phyloP scores from a whole-genome alignment of 148 eudicot species.

The Linanthus parryae region DNA sequence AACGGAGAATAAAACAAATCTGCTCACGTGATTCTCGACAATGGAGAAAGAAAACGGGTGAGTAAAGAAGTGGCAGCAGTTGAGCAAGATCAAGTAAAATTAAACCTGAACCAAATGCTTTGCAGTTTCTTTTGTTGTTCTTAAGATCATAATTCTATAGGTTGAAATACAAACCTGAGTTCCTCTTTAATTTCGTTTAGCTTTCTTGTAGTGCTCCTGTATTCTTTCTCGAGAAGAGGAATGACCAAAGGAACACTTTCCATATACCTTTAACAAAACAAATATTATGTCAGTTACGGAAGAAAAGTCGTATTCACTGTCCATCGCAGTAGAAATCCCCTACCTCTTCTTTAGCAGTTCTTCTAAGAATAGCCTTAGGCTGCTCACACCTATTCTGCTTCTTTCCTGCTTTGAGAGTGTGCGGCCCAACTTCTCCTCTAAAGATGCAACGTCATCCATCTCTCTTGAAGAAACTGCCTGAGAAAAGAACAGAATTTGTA shows the following conservation, averaged over 20 bases:
- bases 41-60: too few relatives aligned
- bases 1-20: too few relatives aligned
- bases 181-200: constrained; percentile 78
- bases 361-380: constrained; percentile 83
- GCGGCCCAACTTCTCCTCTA: constrained; percentile 92
- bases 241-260: constrained; percentile 87
- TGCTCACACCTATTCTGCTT: constrained; percentile 93
- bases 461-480: constrained; percentile 81
- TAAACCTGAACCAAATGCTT: too few relatives aligned
- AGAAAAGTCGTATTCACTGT: neutral
- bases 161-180: constrained; percentile 52
- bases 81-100: too few relatives aligned
- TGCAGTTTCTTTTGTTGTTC: too few relatives aligned
- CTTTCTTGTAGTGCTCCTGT: constrained; percentile 60
- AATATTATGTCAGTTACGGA: constrained; percentile 8
- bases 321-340: neutral
- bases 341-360: constrained; percentile 84
- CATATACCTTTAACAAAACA: constrained; percentile 58
- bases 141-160: too few relatives aligned
- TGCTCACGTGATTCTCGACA: too few relatives aligned
- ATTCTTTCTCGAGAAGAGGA: constrained; percentile 94
- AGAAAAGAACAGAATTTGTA: constrained; percentile 11
- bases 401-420: constrained; percentile 72
- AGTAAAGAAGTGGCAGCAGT: too few relatives aligned
- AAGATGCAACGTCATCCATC: constrained; percentile 71